Conservation (phyloP, 1,139 yeast genomes). For the Geotrichum fermentans region DNA sequence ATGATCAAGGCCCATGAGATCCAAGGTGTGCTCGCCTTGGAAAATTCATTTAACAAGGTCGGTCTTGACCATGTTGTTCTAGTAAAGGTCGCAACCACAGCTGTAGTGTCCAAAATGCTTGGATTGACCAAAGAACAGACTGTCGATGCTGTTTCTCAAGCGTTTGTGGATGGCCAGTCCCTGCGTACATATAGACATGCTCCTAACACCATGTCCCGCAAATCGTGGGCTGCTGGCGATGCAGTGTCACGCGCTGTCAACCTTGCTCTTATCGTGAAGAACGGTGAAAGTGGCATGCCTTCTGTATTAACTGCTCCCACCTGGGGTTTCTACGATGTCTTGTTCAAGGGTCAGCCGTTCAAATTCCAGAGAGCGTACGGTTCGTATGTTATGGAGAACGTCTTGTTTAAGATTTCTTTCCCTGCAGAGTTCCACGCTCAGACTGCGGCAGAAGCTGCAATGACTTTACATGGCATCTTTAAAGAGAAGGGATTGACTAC, state of each 20-base stretch:
- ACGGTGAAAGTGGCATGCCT: slow-evolving; percentile 55
- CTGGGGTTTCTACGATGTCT: slow-evolving; percentile 60
- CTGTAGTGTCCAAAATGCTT: slow-evolving; percentile 52
- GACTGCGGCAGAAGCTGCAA: slow-evolving; percentile 57
- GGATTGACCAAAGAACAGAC: slow-evolving; percentile 50
- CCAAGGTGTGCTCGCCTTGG: slow-evolving; percentile 54
- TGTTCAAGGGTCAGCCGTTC: slow-evolving; percentile 50
- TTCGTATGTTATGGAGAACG: slow-evolving; percentile 60
- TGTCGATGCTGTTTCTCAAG: slow-evolving; percentile 52
- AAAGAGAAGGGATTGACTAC: slow-evolving; percentile 41
- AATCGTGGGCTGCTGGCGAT: slow-evolving; percentile 66
- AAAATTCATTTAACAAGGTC: slow-evolving; percentile 54
- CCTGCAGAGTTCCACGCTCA: slow-evolving; percentile 70
- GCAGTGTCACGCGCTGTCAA: slow-evolving; percentile 58
- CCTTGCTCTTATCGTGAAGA: slow-evolving; percentile 48
- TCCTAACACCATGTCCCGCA: slow-evolving; percentile 58
- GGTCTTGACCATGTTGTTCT: slow-evolving; percentile 58
- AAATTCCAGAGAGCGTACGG: slow-evolving; percentile 51
- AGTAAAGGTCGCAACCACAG: slow-evolving; percentile 59
- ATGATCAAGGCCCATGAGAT: slow-evolving; percentile 62
- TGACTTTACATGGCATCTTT: slow-evolving; percentile 43
- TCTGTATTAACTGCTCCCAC: slow-evolving; percentile 52
- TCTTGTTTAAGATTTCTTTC: slow-evolving; percentile 54
- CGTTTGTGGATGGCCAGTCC: slow-evolving; percentile 56
- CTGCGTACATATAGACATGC: slow-evolving; percentile 59